Evolutionary conservation across 495 filamentous ascomycete species (phyloP), one percentile per base, ranked within the genome.

Genomic region (Xanthoparmelia taractica): DNA sequence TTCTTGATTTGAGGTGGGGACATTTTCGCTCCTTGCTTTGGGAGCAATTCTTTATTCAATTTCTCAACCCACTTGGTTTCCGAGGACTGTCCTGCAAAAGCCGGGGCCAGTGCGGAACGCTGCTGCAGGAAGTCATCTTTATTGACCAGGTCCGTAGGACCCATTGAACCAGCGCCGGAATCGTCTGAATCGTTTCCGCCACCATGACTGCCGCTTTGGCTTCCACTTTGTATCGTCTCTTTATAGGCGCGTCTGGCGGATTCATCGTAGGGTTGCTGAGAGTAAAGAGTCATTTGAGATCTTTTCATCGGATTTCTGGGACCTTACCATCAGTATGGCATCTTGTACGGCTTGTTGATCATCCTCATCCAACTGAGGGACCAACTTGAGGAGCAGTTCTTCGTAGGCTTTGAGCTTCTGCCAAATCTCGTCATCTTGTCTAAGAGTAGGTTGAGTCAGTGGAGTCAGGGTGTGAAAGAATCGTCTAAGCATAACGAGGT

Each of bases 1-100:
- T 45, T 38, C 41, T 29, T 31, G 10, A 18, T 29, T 43, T 23
- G 31, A 47, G 43, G 0, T 20, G 7, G 50, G 55, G 15, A 25
- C 4, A 2, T 37, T 31, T 23, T 23, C 7, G 3, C 40, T 45
- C 5, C 36, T 40, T 25, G 36, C n/a, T 25, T 15, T 58, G 36
- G 20, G 13, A 40, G 56, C 55, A 68, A 58, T 59, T 77, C 72
- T 57, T 69, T 73, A 45, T 65, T 69, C 7, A 82, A 67, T 27
- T 73, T 76, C 60, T 82, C 80, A 7, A 85, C 73, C 85, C 85
- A 87, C 45, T 73, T 72, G 13, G 84, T 77, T 59, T 84, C 82
- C 1, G 84, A 87, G 55, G 79, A 82, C 61, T 82, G 84, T 25
- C 85, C 85, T 61, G 85, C 74, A 66, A 81, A 87, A 0, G 84